Conservation (phyloP, 768 basidiomycete species). For the Amanita exitialis region DNA sequence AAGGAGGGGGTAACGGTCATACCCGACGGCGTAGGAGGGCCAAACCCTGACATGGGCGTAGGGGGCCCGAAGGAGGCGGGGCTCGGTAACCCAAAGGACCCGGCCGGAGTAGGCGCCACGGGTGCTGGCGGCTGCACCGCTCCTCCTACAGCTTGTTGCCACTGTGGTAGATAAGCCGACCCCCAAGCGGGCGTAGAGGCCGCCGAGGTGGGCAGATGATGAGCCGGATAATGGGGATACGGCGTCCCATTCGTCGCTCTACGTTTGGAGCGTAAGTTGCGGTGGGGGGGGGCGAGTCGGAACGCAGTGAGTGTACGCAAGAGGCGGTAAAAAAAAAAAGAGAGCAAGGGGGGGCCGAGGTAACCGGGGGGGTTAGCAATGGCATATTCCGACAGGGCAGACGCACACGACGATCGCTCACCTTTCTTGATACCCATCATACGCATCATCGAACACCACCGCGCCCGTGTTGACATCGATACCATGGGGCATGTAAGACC, state of each 20-base stretch:
- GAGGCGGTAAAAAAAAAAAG: too few species aligned
- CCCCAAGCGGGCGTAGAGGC: neutral
- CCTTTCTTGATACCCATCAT: conserved; percentile 15
- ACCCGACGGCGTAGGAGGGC: neutral
- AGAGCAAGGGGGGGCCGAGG: neutral
- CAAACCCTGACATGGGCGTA: conserved; percentile 10
- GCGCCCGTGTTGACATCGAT: conserved; percentile 12
- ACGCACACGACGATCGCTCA: conserved; percentile 1
- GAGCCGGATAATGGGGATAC: neutral
- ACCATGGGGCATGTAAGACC: conserved; percentile 17
- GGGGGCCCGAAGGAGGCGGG: conserved; percentile 10
- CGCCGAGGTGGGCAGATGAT: neutral
- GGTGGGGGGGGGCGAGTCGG: too few species aligned
- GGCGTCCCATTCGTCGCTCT: conserved; percentile 1
- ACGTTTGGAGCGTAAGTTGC: too few species aligned
- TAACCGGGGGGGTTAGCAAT: neutral
- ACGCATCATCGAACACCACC: conserved; percentile 20
- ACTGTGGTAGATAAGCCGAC: neutral
- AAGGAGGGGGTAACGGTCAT: conserved; percentile 15
- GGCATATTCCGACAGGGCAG: neutral
- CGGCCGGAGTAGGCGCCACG: conserved; percentile 6
- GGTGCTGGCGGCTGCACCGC: neutral
- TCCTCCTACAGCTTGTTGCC: neutral
- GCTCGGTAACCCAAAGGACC: neutral
- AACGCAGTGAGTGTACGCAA: neutral